A percentile compares a stretch with the other conserved stretches of the same genome.
Conservation (phyloP, 1,284 basidiomycete species). For the Schizophyllum commune region DNA sequence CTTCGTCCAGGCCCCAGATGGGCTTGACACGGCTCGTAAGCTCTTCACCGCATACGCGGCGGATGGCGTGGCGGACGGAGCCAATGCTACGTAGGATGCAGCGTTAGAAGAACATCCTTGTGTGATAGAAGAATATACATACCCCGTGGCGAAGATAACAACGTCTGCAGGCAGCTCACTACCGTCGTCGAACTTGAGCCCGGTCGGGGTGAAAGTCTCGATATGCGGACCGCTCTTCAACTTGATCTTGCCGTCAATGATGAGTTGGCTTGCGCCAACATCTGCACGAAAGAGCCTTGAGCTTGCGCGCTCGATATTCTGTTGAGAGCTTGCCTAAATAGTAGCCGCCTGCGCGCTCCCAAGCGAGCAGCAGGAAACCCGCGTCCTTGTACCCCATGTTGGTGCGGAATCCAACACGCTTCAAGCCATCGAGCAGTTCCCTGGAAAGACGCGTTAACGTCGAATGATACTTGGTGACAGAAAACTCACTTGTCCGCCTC, state of each 20-base stretch:
- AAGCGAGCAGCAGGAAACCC: slow-evolving; percentile 31
- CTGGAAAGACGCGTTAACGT: slow-evolving; percentile 19
- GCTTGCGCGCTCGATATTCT: slow-evolving; percentile 12
- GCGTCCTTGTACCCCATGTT: slow-evolving; percentile 47
- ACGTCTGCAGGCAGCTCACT: slow-evolving; percentile 58
- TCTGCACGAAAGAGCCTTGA: slow-evolving; percentile 39
- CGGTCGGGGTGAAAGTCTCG: slow-evolving; percentile 44
- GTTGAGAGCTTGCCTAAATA: slow-evolving; percentile 22
- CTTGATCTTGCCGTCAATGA: slow-evolving; percentile 69
- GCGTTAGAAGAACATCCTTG: not conserved
- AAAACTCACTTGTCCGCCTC: slow-evolving; percentile 41
- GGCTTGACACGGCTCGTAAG: slow-evolving; percentile 33
- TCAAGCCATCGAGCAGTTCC: slow-evolving; percentile 47
- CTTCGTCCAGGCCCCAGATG: slow-evolving; percentile 56
- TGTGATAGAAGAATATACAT: not conserved
- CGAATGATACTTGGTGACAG: not conserved
- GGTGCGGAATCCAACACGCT: slow-evolving; percentile 51
- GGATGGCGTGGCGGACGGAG: slow-evolving; percentile 29
- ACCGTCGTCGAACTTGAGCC: slow-evolving; percentile 60
- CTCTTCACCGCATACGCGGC: slow-evolving; percentile 36
- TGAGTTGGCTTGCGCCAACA: slow-evolving; percentile 55
- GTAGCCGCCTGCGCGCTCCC: slow-evolving; percentile 30
- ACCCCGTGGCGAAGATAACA: slow-evolving; percentile 64
- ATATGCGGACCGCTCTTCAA: slow-evolving; percentile 58
- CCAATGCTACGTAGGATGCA: slow-evolving; percentile 22